These are phyloP conservation scores for Asterochloris sp. DNA, from an alignment of 139 green algal species.

Conservation along the genomic window DNA sequence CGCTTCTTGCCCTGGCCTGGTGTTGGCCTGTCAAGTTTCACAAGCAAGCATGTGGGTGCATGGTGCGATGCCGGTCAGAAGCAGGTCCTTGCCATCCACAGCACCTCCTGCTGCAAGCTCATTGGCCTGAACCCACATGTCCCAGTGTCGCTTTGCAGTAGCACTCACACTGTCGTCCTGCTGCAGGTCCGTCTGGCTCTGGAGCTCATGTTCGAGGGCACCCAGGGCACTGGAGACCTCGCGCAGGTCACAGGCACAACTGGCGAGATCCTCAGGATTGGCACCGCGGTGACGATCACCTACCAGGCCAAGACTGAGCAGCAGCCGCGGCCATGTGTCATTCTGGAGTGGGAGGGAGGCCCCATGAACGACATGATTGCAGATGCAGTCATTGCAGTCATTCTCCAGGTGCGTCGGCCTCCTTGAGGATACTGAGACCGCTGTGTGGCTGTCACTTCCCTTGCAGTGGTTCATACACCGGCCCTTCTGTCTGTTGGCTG, in stretches of 20 bases:
- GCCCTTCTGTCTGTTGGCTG: neutral
- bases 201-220: conserved; percentile 89
- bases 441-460: neutral
- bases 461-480: neutral
- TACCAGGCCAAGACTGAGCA: conserved; percentile 15
- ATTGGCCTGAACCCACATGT: neutral
- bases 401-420: conserved; percentile 62
- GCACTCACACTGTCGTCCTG: neutral
- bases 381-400: conserved; percentile 87
- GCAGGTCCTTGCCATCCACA: neutral
- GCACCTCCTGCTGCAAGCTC: neutral
- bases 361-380: conserved; percentile 83
- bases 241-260: conserved; percentile 19
- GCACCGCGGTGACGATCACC: conserved; percentile 31
- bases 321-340: conserved; percentile 35
- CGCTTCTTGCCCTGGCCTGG: neutral
- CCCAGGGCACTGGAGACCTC: conserved; percentile 46
- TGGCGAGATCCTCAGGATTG: conserved; percentile 29
- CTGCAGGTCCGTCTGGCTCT: conserved; percentile 68
- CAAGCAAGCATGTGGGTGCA: neutral
- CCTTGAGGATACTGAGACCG: neutral
- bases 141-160: neutral
- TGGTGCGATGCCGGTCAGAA: neutral
- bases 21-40: neutral
- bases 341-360: conserved; percentile 92